Base-by-base conservation (phyloP, 257 asterid genomes). In the Buddleja alternifolia region DNA sequence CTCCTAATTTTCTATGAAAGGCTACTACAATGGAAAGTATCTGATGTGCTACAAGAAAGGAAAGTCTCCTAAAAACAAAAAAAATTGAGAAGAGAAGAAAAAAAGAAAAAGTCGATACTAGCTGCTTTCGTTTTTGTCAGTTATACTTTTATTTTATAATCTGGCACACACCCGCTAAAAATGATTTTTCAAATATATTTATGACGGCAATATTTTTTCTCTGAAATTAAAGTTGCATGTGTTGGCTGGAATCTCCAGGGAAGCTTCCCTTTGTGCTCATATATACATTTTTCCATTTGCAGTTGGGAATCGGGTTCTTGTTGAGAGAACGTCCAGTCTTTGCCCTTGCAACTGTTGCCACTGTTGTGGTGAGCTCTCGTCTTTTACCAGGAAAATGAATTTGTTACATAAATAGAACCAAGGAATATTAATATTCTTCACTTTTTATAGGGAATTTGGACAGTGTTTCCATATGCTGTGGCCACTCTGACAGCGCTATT, bases 291-390 rank as follows among this genome's bases (percentile, higher is more conserved):
- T 39, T 29, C 63, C 21, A 37, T 42, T 17, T 77, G 76, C 80
- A 89, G 97, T 81, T 91, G 83, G 95, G 81, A 19, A 78, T 87
- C 9, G 96, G 96, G 52, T 89, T 91, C 84, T 62, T 85, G 70
- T 75, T 89, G 69, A 84, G 95, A 84, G 97, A 89, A 66, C 85
- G 85, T 8, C 95, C 93, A 37, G 86, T 89, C 4, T 81, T 87
- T 65, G 93, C 95, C 32, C 88, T 91, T 32, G 95, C 97, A 73
- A 85, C 96, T 21, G 93, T 87, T 57, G 96, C 96, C 51, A 82
- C 92, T 41, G 81, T 89, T 39, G 92, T 91, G 92, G 97, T 91
- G 77, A 29, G 75, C 66, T 46, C 24, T 37, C 20, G 19, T 66
- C 40, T 39, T 21, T 32, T 78, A 70, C 52, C 37, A 15, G 67